Evolutionary conservation across 1,284 basidiomycete species (phyloP), one percentile per base, ranked within the genome.

Genomic region (Phenoliferia sp.): DNA sequence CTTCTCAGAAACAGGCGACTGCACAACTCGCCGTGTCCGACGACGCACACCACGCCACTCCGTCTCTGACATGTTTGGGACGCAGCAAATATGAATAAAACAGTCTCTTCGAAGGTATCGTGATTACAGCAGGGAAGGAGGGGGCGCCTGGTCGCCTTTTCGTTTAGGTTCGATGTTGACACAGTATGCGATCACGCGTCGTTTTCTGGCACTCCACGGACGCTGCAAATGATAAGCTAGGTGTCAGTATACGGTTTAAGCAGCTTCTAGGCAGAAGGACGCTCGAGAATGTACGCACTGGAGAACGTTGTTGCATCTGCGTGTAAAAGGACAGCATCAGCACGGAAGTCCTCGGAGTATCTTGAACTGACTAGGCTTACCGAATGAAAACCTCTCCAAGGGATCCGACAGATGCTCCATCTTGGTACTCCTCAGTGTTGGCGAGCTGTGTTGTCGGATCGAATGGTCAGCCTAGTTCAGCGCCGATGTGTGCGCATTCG

Each of bases 381-480:
- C 95, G 87, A 78, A 99, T 97, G 81, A 99, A 97, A 62, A 99
- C 94, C 82, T 99, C 96, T 73, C 96, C 96, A 32, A 99, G 83
- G 28, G 93, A 89, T 59, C 96, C 96, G 75, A 93, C 96, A 19
- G 93, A 94, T 80, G 92, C 88, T 61, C 94, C 95, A 76, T 97
- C 91, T 80, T 97, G 93, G 76, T 91, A 95, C 81, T 99, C 96
- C 80, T 99, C 96, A 2, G 96, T 94, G 80, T 99, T 98, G 56
- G 94, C 94, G 63, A 99, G 85, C 93, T 96, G 76, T 48, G 56
- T 35, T 12, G 28, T 15, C 48, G 31, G 12, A 7, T 29, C 56
- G 29, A 28, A 31, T 34, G 29, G 58, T 64, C 48, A 59, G 61
- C 58, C 36, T 29, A 35, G 28, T 36, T 22, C 12, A 22, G 22